A percentile compares a stretch with the other conserved stretches of the same genome.
Conservation (phyloP, 768 basidiomycete species). For the Daedalea quercina region DNA sequence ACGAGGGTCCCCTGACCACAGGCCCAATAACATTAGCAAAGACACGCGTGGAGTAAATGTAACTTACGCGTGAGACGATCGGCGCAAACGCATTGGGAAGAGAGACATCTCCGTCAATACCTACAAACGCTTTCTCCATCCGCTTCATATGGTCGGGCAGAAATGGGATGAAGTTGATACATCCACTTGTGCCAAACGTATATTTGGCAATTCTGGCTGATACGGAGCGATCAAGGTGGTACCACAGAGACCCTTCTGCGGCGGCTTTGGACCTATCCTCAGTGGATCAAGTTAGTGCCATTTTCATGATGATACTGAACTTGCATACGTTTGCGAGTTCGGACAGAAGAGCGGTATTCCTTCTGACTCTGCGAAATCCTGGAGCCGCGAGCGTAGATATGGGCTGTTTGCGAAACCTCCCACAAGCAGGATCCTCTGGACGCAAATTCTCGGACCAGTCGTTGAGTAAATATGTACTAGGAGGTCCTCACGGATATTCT, state of each 20-base stretch:
- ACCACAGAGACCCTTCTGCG: constrained; percentile 42
- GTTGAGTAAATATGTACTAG: too few species aligned
- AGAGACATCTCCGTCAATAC: constrained; percentile 15
- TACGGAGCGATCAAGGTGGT: constrained; percentile 40
- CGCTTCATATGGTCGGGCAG: constrained; percentile 37
- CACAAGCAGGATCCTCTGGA: constrained; percentile 36
- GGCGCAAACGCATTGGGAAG: constrained; percentile 6
- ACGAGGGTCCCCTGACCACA: not conserved
- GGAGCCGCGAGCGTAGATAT: constrained; percentile 48
- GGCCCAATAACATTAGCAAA: too few species aligned
- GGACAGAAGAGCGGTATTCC: not conserved
- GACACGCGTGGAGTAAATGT: not conserved
- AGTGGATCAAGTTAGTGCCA: not conserved
- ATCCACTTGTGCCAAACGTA: constrained; percentile 41
- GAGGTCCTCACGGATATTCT: too few species aligned
- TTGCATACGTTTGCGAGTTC: not conserved
- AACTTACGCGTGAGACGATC: constrained; percentile 8
- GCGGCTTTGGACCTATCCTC: constrained; percentile 34
- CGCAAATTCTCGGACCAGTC: too few species aligned
- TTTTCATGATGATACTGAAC: not conserved
- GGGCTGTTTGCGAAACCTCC: constrained; percentile 57
- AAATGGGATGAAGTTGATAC: constrained; percentile 26
- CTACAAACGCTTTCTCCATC: constrained; percentile 23
- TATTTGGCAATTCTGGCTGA: constrained; percentile 38
- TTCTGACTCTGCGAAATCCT: constrained; percentile 44